Conservation (phyloP, 805 yeast genomes). For the Komagataella phaffii region DNA sequence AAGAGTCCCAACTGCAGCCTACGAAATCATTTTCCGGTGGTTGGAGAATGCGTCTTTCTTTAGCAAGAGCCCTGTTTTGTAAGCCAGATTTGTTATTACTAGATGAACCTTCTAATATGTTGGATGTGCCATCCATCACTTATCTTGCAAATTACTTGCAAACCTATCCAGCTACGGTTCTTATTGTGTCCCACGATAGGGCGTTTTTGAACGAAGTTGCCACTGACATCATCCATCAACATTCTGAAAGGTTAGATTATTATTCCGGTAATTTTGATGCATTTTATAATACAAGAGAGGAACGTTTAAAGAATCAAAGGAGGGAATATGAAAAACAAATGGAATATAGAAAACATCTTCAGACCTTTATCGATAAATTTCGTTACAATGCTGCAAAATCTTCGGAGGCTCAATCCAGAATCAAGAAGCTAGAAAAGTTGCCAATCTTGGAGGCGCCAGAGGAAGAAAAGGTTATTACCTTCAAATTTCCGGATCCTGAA, state of each 20-base stretch:
- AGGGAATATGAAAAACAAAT: constrained; percentile 96
- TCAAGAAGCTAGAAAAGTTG: constrained; percentile 88
- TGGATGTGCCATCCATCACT: constrained; percentile 98
- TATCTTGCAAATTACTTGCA: constrained; percentile 83
- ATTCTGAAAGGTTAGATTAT: constrained; percentile 91
- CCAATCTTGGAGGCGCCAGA: constrained; percentile 92
- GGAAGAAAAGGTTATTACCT: constrained; percentile 73
- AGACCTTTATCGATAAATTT: constrained; percentile 88
- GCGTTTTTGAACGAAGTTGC: constrained; percentile 96
- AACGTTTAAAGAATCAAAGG: constrained; percentile 82
- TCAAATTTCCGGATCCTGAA: constrained; percentile 94
- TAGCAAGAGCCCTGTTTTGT: constrained; percentile 96
- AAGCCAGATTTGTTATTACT: constrained; percentile 85
- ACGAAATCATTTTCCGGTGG: constrained; percentile 97
- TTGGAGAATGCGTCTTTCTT: constrained; percentile 99
- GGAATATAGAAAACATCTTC: constrained; percentile 91
- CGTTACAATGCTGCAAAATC: constrained; percentile 97
- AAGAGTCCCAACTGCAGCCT: constrained; percentile 68
- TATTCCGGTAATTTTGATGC: constrained; percentile 91
- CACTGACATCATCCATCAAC: constrained; percentile 96
- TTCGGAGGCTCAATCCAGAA: constrained; percentile 95
- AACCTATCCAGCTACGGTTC: constrained; percentile 80
- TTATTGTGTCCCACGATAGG: constrained; percentile 96
- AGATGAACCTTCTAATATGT: constrained; percentile 99
- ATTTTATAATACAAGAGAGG: constrained; percentile 88